Base-by-base conservation (phyloP, 495 filamentous ascomycete genomes). In the Glonium stellatum region DNA sequence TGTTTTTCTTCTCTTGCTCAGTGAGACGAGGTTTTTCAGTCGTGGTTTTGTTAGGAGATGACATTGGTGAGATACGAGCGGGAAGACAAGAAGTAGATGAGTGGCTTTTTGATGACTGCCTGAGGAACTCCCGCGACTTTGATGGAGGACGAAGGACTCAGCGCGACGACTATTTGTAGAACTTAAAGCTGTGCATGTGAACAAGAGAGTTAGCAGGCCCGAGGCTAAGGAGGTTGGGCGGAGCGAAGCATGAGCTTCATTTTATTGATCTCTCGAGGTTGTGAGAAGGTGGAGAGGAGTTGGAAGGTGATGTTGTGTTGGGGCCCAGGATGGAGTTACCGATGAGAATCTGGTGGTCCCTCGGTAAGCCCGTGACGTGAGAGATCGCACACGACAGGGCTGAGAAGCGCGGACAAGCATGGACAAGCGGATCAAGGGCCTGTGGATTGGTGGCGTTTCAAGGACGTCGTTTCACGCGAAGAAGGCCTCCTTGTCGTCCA, bases 1-100 rank as follows among this genome's bases (percentile, higher is more conserved):
- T 96, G 61, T 83, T 83, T 73, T 93, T 95, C 78, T 93, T 95
- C 70, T 95, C 87, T 60, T 87, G 81, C 56, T 92, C 88, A 3
- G 87, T 90, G 57, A 95, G 77, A 19, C 89, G 84, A n/a, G 87
- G 87, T 64, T 51, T 51, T 31, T 51, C 84, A 85, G 31, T 88
- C 85, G 48, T 50, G 42, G 27, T 36, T 57, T 46, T 54, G 46
- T 61, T 63, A 2, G 36, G 44, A 15, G 59, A 25, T 9, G 62
- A 59, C 44, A 52, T 67, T 44, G 54, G 54, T 35, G 44, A 22
- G 8, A 23, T 22, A 21, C 46, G 37, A 31, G 47, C 19, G 46
- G 6, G 27, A 5, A 19, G 18, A 34, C 41, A 21, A 57, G 41
- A 15, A 44, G 18, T 44, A 25, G 23, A 13, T 25, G 48, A 15